Percentiles rank a stretch among this genome's conserved stretches.
Evolutionary conservation across 441 rosid species (phyloP).

Genomic region (Cnidoscolus chayamansa): DNA sequence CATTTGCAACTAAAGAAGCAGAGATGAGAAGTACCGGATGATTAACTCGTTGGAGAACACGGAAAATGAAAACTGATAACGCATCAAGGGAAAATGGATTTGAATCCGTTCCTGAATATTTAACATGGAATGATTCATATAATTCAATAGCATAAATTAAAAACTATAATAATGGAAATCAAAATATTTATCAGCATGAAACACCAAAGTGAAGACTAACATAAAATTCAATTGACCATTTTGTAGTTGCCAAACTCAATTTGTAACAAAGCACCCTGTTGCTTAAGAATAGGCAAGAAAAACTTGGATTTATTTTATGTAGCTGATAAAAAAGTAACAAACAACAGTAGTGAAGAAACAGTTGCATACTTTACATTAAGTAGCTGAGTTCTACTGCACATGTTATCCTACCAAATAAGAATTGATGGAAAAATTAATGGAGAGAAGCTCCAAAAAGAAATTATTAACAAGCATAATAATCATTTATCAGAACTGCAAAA

Average conservation of each 20-base stretch:
- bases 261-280: neutral
- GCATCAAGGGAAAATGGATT: constrained; percentile 96
- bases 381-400: neutral
- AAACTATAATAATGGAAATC: neutral
- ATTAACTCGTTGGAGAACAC: constrained; percentile 86
- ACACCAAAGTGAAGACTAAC: neutral
- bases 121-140: constrained; percentile 13
- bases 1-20: constrained; percentile 13
- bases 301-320: neutral
- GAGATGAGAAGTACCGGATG: constrained; percentile 62
- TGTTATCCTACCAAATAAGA: neutral
- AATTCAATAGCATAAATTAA: neutral
- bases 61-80: constrained; percentile 76
- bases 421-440: neutral
- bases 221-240: neutral
- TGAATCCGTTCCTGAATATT: constrained; percentile 63
- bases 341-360: neutral
- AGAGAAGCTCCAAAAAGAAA: neutral
- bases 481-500: neutral
- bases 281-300: neutral
- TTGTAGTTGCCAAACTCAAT: neutral
- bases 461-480: neutral
- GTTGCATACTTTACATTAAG: neutral
- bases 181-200: neutral
- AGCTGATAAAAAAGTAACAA: neutral